Conservation (phyloP, 1,284 basidiomycete species). For the Rhodotorula sp. region DNA sequence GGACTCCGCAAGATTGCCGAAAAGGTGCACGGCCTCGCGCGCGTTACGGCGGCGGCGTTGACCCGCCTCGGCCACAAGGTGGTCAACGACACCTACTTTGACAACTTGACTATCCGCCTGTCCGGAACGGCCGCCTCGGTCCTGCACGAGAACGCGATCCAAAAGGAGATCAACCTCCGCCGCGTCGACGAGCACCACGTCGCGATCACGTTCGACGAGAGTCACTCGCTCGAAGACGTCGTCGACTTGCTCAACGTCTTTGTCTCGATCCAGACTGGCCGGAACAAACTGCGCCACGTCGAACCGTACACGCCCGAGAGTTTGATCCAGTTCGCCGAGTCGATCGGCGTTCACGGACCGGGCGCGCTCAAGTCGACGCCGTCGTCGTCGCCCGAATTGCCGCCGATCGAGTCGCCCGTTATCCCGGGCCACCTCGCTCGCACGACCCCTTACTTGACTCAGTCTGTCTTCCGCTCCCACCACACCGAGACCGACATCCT, state of each 20-base stretch:
- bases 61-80: conserved; percentile 68
- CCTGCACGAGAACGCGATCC: conserved; percentile 68
- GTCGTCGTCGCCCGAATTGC: conserved; percentile 44
- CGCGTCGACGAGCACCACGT: conserved; percentile 71
- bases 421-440: conserved; percentile 66
- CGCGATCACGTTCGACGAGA: conserved; percentile 91
- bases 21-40: conserved; percentile 86
- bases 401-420: conserved; percentile 40
- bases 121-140: conserved; percentile 61
- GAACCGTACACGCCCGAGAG: conserved; percentile 46
- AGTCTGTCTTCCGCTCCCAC: conserved; percentile 83
- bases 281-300: conserved; percentile 21
- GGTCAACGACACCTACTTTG: conserved; percentile 74
- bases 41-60: conserved; percentile 69
- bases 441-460: conserved; percentile 71
- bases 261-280: conserved; percentile 52
- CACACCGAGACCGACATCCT: conserved; percentile 98
- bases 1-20: conserved; percentile 82
- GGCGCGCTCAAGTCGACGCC: conserved; percentile 21
- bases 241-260: conserved; percentile 62
- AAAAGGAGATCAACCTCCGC: conserved; percentile 79
- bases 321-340: conserved; percentile 49
- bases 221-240: conserved; percentile 62
- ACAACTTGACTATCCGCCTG: conserved; percentile 79
- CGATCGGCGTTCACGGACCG: conserved; percentile 42